A percentile compares a stretch with the other conserved stretches of the same genome.
Evolutionary conservation across 768 basidiomycete genomes (phyloP).

Genomic region (Termitomyces sp.): DNA sequence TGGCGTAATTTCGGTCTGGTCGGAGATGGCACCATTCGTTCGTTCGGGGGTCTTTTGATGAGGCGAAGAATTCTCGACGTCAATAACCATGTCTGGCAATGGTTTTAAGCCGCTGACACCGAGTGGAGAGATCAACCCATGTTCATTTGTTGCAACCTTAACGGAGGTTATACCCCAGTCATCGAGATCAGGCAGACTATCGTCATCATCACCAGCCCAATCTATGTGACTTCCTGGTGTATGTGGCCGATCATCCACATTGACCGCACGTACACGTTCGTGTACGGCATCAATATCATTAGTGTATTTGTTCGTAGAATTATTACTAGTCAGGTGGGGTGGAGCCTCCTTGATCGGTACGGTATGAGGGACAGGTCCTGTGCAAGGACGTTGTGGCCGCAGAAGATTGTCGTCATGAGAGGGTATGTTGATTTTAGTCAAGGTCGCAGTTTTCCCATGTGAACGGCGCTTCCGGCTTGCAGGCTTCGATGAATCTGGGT

Average conservation of each 20-base stretch:
- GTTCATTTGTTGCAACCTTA: conserved; percentile 22
- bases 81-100: conserved; percentile 43
- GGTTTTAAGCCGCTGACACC: conserved; percentile 60
- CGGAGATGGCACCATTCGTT: neutral
- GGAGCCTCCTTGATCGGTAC: conserved; percentile 53
- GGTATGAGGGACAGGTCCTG: conserved; percentile 30
- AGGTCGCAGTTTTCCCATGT: conserved; percentile 28
- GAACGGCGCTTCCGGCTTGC: conserved; percentile 50
- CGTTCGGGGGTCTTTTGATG: neutral
- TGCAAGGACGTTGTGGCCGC: conserved; percentile 28
- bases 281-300: conserved; percentile 78
- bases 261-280: conserved; percentile 69
- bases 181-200: conserved; percentile 76
- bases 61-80: conserved; percentile 16
- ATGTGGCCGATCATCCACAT: conserved; percentile 64
- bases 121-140: conserved; percentile 62
- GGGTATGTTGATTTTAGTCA: conserved; percentile 30
- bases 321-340: conserved; percentile 43
- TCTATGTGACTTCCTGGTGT: conserved; percentile 81
- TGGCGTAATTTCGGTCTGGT: neutral
- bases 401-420: conserved; percentile 29
- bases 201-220: conserved; percentile 88
- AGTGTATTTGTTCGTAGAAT: conserved; percentile 46
- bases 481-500: conserved; percentile 32
- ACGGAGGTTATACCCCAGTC: conserved; percentile 75